Evolutionary conservation across 2,329 filamentous ascomycete species (phyloP), one percentile per base, ranked within the genome.

Genomic region (Leptographium flavum): DNA sequence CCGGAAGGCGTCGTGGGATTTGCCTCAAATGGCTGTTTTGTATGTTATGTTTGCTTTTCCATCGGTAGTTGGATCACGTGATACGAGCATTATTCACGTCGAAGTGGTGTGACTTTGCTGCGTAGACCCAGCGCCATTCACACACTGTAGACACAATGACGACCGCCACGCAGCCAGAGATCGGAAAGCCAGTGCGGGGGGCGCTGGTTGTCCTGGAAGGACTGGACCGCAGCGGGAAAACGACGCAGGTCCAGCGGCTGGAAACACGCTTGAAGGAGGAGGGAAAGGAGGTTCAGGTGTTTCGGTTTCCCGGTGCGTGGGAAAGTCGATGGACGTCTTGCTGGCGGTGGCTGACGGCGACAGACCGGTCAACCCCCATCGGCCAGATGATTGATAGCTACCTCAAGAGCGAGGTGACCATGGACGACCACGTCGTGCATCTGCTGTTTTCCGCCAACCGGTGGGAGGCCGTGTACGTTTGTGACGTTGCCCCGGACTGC

Each of bases 361-460:
- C 23, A 88, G 87, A 94, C 59, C 74, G 88, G 52, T 80, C 78
- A 3, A 94, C 88, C 5, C 74, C 83, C 0, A 94, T 90, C 54
- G 88, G 88, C 1, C 75, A 84, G 55, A 82, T 93, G 74, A 94
- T 95, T 59, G 80, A 93, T 60, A 66, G 68, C 39, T 95, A 94
- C 59, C 73, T 95, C 50, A 81, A 76, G 52, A 81, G 80, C 47
- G 63, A 82, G 46, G 68, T 74, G 22, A 73, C 84, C 47, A 76
- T 88, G 61, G 84, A 92, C 49, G 87, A 94, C 60, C 87, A 94
- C 57, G 83, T 81, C 4, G 90, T 94, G 54, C 88, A 95, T 60
- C 71, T 94, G 2, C 71, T 94, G 19, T 94, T 94, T 63, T 87
- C 82, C 48, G 87, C 88, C 10, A 95, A 95, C 60, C 74, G 88